Conservation (phyloP, 106 monocot species). For the Dactylorhiza incarnata region DNA sequence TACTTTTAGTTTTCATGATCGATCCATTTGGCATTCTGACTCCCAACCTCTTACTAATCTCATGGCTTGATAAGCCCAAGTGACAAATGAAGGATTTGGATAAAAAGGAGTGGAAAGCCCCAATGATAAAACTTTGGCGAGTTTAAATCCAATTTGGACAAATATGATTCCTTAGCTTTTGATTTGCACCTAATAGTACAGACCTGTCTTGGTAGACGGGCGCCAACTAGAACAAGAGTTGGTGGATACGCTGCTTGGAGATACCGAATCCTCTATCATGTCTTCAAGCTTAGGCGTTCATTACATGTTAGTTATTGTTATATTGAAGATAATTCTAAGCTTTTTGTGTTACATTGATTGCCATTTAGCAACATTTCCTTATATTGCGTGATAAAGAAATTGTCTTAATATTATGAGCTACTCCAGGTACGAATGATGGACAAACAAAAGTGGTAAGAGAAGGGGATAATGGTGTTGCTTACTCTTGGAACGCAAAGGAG, state of each 20-base stretch:
- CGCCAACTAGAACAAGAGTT: no score
- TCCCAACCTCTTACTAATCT: no score
- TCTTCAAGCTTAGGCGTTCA: background rate
- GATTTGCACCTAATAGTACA: no score
- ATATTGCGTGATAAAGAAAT: background rate
- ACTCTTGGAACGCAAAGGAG: conserved; percentile 87
- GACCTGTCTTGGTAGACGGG: no score
- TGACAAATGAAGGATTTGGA: no score
- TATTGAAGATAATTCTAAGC: background rate
- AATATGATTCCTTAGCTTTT: no score
- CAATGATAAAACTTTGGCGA: no score
- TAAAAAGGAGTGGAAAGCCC: no score
- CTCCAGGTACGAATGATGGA: conserved; percentile 61
- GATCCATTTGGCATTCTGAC: no score
- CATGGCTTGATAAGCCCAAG: no score
- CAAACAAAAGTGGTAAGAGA: conserved; percentile 87
- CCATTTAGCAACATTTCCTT: background rate
- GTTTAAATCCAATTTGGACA: no score
- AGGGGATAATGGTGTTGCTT: conserved; percentile 95
- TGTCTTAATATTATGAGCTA: background rate
- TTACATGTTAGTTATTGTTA: background rate
- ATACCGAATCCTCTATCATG: background rate
- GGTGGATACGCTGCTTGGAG: background rate
- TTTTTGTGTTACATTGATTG: background rate
- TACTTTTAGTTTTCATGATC: no score